Conservation (phyloP, 306 rosid genomes). For the Malus sylvestris region DNA sequence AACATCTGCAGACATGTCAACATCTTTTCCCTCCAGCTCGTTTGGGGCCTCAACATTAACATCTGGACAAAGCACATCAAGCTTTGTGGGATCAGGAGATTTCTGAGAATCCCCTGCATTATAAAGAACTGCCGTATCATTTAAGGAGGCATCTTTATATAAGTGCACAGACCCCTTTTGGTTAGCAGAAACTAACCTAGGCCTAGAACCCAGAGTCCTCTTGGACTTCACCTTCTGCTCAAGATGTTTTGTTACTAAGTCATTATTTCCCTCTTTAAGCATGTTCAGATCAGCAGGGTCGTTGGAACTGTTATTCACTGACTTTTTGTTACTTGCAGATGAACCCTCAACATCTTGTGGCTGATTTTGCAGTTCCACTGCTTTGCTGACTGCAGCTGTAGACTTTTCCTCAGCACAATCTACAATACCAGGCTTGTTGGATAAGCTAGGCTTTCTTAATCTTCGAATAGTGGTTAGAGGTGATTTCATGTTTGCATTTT, state of each 20-base stretch:
- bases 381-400: conserved; percentile 18
- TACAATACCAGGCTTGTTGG: conserved; percentile 24
- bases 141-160: conserved; percentile 22
- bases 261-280: conserved; percentile 26
- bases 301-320: conserved; percentile 20
- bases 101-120: conserved; percentile 17
- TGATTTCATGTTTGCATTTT: conserved; percentile 22
- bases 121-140: conserved; percentile 16
- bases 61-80: conserved; percentile 22
- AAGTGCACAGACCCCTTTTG: conserved; percentile 33
- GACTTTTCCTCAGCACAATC: conserved; percentile 24
- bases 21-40: conserved; percentile 16
- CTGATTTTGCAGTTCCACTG: conserved; percentile 25
- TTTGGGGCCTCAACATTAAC: conserved; percentile 17
- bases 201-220: conserved; percentile 60
- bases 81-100: conserved; percentile 15
- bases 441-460: conserved; percentile 17
- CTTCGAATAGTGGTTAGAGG: conserved; percentile 20
- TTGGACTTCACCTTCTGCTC: conserved; percentile 42
- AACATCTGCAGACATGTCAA: conserved; percentile 16
- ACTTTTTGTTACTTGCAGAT: conserved; percentile 30
- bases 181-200: conserved; percentile 32
- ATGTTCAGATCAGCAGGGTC: conserved; percentile 24
- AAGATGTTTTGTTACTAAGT: conserved; percentile 23
- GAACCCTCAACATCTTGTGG: conserved; percentile 19